Conservation (phyloP, 2,329 filamentous ascomycete genomes). For the Botrytis fabae region DNA sequence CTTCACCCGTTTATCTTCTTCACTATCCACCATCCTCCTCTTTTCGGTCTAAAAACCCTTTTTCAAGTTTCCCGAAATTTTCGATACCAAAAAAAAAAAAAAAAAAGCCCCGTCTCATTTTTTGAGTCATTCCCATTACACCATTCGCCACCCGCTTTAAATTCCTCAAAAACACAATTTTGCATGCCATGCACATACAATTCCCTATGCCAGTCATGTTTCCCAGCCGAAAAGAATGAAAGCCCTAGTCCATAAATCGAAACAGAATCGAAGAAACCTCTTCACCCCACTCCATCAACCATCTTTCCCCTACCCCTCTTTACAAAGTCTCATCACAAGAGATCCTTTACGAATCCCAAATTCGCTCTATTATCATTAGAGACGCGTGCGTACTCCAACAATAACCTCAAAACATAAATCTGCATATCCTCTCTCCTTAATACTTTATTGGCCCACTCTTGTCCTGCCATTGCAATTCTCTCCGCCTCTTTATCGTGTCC, state of each 20-base stretch:
- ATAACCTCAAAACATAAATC: conserved; percentile 62
- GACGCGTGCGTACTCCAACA: conserved; percentile 59
- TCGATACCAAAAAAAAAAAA: background rate
- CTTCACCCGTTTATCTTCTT: background rate
- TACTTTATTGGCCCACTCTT: conserved; percentile 71
- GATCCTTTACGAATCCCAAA: conserved; percentile 40
- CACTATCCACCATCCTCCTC: background rate
- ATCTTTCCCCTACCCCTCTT: background rate
- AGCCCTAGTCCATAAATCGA: background rate
- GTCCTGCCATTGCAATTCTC: conserved; percentile 64
- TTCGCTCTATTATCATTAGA: conserved; percentile 41
- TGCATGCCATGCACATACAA: background rate
- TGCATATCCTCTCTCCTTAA: conserved; percentile 69
- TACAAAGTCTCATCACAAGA: conserved; percentile 25
- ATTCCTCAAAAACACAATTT: background rate
- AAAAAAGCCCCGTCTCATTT: background rate
- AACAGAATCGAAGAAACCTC: background rate
- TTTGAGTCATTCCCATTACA: background rate
- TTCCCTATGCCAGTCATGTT: background rate
- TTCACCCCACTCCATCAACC: background rate
- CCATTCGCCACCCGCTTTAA: background rate
- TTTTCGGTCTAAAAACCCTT: background rate
- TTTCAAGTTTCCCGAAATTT: background rate
- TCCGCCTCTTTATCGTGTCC: conserved; percentile 56
- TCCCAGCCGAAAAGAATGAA: background rate